Percentiles rank a stretch among this genome's conserved stretches.
phyloP scores from a whole-genome alignment of 371 early-diverging fungal species.

The Zopfochytrium polystomum region DNA sequence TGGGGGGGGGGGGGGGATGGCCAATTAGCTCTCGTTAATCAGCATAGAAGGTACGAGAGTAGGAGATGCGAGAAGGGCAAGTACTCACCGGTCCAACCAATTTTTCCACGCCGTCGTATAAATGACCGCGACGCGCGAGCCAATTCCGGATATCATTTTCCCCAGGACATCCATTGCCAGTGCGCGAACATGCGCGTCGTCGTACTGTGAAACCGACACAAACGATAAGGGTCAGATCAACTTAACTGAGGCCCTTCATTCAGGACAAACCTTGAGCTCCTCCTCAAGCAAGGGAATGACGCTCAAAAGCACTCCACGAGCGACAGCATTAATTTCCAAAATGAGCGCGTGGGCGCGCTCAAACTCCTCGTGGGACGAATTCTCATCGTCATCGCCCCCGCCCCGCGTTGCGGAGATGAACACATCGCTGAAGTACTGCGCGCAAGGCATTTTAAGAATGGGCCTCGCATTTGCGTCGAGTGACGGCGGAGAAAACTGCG shows the following conservation, averaged over 20 bases:
- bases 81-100: conserved; percentile 74
- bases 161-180: conserved; percentile 80
- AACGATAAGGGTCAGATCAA: too few relatives aligned
- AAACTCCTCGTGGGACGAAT: conserved; percentile 56
- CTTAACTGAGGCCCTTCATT: too few relatives aligned
- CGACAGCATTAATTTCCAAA: conserved; percentile 67
- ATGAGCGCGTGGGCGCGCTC: conserved; percentile 74
- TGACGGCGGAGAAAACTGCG: neutral
- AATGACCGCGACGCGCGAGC: conserved; percentile 62
- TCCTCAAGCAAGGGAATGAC: conserved; percentile 95
- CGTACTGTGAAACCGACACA: conserved; percentile 38
- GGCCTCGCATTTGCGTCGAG: neutral
- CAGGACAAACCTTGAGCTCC: conserved; percentile 65
- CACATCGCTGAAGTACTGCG: conserved; percentile 71
- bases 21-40: too few relatives aligned
- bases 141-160: conserved; percentile 66
- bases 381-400: conserved; percentile 34
- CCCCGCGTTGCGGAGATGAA: conserved; percentile 47
- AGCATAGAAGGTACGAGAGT: too few relatives aligned
- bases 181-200: conserved; percentile 69
- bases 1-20: too few relatives aligned
- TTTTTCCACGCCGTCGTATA: conserved; percentile 84
- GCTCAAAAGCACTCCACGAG: conserved; percentile 75
- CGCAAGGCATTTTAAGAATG: neutral
- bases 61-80: too few relatives aligned